Conservation (phyloP, 2,329 filamentous ascomycete genomes). For the Pseudovirgaria hyperparasitica region DNA sequence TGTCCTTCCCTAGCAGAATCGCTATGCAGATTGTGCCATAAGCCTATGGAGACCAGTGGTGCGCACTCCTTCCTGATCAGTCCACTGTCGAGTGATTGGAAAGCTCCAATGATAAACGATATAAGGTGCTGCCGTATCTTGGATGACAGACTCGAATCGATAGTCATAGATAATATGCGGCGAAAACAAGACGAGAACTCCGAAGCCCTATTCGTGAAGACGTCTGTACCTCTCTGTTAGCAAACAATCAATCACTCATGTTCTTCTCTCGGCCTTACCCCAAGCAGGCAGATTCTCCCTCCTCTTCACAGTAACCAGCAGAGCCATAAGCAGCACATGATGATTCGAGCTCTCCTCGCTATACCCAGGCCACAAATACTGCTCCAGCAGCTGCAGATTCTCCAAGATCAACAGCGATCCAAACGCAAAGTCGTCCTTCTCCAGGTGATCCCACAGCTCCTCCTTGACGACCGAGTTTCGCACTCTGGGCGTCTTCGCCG, state of each 20-base stretch:
- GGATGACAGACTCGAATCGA: constrained; percentile 37
- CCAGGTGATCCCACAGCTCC: constrained; percentile 78
- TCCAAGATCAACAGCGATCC: constrained; percentile 73
- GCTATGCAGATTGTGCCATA: constrained; percentile 85
- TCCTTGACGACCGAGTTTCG: constrained; percentile 72
- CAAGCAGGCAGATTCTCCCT: constrained; percentile 79
- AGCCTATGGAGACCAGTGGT: constrained; percentile 82
- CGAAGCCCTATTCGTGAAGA: constrained; percentile 63
- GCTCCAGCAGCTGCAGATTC: constrained; percentile 80
- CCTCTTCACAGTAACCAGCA: constrained; percentile 80
- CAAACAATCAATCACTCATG: constrained; percentile 6
- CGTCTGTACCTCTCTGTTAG: constrained; percentile 36
- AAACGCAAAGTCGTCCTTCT: constrained; percentile 66
- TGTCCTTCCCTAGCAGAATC: constrained; percentile 61
- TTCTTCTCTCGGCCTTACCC: constrained; percentile 39
- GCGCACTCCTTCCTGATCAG: constrained; percentile 94
- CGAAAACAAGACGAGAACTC: constrained; percentile 86
- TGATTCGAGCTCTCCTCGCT: constrained; percentile 79
- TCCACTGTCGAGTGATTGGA: constrained; percentile 81
- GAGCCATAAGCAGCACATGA: constrained; percentile 74
- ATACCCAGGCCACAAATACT: constrained; percentile 90
- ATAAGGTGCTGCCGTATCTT: constrained; percentile 63
- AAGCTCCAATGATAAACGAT: constrained; percentile 79
- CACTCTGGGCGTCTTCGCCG: constrained; percentile 50
- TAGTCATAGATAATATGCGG: constrained; percentile 73